These are phyloP conservation scores for Volvox carteri DNA, from an alignment of 163 green algal species.

Conservation along the genomic window DNA sequence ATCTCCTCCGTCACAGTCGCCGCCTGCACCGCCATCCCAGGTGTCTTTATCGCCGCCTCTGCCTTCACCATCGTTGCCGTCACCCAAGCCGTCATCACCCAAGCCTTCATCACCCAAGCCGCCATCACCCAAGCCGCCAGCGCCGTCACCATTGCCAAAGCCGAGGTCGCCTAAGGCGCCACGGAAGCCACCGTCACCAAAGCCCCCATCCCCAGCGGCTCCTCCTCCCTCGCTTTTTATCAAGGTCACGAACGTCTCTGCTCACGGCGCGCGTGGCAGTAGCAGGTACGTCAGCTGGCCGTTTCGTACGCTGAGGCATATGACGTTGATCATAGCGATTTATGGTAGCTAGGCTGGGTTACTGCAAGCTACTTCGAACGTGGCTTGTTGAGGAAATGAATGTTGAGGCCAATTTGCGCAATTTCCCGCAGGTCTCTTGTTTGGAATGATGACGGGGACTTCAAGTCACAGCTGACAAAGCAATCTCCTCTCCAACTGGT, in stretches of 20 bases:
- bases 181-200: no score
- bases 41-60: neutral
- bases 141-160: no score
- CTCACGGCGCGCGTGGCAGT: conserved; percentile 3
- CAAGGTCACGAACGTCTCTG: neutral
- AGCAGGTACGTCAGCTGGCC: no score
- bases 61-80: no score
- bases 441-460: conserved; percentile 21
- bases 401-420: neutral
- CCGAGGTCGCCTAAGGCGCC: neutral
- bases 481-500: conserved; percentile 28
- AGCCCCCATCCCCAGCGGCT: neutral
- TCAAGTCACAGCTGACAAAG: neutral
- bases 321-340: neutral
- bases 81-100: no score
- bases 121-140: no score
- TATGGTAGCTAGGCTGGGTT: neutral
- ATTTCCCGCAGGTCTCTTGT: conserved; percentile 13
- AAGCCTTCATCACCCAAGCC: neutral
- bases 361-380: neutral
- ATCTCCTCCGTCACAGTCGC: neutral
- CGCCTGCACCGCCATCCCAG: neutral
- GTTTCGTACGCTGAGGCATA: no score
- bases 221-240: conserved; percentile 7
- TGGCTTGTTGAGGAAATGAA: neutral